Evolutionary conservation across 768 basidiomycete genomes (phyloP).

Genomic region (Mycena capillaripes): DNA sequence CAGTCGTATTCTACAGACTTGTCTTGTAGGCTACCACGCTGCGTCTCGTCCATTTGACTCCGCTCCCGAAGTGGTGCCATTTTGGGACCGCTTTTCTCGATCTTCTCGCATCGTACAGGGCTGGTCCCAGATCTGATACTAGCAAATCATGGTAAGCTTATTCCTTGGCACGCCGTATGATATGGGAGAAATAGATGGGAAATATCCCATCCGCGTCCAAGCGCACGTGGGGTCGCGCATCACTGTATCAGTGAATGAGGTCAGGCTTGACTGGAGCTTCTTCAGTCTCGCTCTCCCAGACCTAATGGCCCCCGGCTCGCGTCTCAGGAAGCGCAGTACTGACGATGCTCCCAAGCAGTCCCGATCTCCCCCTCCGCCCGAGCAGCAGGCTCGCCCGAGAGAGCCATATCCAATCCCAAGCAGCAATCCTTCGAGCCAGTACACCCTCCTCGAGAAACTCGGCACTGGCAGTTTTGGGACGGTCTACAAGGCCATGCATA

Average conservation of each 20-base stretch:
- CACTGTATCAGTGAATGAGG: slow-evolving; percentile 42
- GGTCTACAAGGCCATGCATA: slow-evolving; percentile 98
- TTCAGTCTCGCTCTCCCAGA: slow-evolving; percentile 37
- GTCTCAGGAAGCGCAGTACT: slow-evolving; percentile 59
- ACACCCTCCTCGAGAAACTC: slow-evolving; percentile 94
- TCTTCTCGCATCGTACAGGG: slow-evolving; percentile 4
- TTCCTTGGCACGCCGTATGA: background rate
- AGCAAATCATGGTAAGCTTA: slow-evolving; percentile 26
- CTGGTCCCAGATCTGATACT: background rate
- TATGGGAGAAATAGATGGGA: slow-evolving; percentile 1
- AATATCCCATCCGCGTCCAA: background rate
- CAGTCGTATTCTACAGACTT: background rate
- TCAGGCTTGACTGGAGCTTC: slow-evolving; percentile 40
- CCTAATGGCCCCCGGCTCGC: slow-evolving; percentile 64
- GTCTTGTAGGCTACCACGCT: background rate
- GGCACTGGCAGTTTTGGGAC: slow-evolving; percentile 97
- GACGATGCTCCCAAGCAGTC: slow-evolving; percentile 59
- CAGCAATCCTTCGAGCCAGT: slow-evolving; percentile 90
- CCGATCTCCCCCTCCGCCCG: slow-evolving; percentile 66
- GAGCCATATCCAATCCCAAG: slow-evolving; percentile 81
- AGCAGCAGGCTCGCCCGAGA: slow-evolving; percentile 55
- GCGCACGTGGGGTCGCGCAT: slow-evolving; percentile 34
- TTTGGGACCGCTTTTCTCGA: slow-evolving; percentile 1
- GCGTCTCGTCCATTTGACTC: background rate
- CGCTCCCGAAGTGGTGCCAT: slow-evolving; percentile 21